phyloP scores from a whole-genome alignment of 2,329 filamentous ascomycete species.

The Sporothrix inflata region DNA sequence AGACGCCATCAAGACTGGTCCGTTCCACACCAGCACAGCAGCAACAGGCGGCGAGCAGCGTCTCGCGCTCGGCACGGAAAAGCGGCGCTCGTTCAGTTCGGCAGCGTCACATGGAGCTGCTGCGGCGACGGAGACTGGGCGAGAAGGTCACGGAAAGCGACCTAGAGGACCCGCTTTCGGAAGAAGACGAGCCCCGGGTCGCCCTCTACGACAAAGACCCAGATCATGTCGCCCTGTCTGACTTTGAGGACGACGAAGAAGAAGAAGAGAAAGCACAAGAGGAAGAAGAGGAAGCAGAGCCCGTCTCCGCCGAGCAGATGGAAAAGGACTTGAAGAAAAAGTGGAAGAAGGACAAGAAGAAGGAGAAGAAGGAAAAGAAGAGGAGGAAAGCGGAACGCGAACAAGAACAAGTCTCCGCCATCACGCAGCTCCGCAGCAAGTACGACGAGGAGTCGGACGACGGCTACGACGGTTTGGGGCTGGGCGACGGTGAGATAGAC shows the following conservation, averaged over 20 bases:
- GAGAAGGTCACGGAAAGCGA: slow-evolving; percentile 38
- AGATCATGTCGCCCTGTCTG: slow-evolving; percentile 37
- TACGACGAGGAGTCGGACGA: slow-evolving; percentile 30
- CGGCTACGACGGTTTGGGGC: slow-evolving; percentile 9
- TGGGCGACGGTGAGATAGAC: background rate
- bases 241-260: slow-evolving; percentile 44
- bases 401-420: background rate
- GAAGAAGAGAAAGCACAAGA: slow-evolving; percentile 27
- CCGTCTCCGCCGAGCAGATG: slow-evolving; percentile 10
- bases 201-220: slow-evolving; percentile 41
- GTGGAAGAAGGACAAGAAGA: slow-evolving; percentile 15
- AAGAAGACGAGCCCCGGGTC: slow-evolving; percentile 31
- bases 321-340: background rate
- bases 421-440: slow-evolving; percentile 17
- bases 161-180: slow-evolving; percentile 18
- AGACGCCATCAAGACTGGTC: slow-evolving; percentile 20
- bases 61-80: slow-evolving; percentile 25
- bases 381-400: slow-evolving; percentile 12
- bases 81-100: slow-evolving; percentile 34
- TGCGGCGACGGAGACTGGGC: slow-evolving; percentile 39
- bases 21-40: background rate
- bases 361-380: slow-evolving; percentile 25
- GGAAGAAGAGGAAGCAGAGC: background rate
- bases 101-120: slow-evolving; percentile 39
- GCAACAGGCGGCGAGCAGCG: background rate